Conservation (phyloP, 495 filamentous ascomycete genomes). For the Aspergillus bertholletiae region DNA sequence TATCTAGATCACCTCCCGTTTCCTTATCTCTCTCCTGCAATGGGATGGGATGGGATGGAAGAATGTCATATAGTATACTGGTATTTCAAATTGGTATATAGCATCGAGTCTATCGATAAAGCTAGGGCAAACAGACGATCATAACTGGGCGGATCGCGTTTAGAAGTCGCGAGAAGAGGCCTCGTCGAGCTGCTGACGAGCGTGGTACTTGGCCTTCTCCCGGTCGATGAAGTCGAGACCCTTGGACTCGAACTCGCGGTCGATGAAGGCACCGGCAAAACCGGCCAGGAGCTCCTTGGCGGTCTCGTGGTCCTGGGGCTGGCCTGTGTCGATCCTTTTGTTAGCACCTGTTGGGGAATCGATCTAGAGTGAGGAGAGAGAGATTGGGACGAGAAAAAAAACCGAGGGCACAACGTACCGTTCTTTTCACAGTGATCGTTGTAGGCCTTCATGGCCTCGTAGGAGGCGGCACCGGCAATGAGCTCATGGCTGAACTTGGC, state of each 20-base stretch:
- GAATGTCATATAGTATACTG: too few relatives aligned
- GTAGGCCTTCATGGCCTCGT: conserved; percentile 70
- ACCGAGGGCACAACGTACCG: conserved; percentile 36
- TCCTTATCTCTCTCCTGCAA: too few relatives aligned
- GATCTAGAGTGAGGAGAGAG: too few relatives aligned
- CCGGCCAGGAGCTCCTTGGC: conserved; percentile 73
- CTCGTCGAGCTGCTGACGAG: conserved; percentile 52
- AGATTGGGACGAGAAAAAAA: neutral
- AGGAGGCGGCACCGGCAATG: conserved; percentile 66
- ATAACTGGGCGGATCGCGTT: neutral
- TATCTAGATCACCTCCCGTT: too few relatives aligned
- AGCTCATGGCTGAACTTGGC: conserved; percentile 62
- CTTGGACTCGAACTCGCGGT: conserved; percentile 70
- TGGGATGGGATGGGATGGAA: too few relatives aligned
- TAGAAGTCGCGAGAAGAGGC: conserved; percentile 37
- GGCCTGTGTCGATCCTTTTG: conserved; percentile 39
- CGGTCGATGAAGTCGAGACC: conserved; percentile 65
- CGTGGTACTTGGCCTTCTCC: conserved; percentile 64
- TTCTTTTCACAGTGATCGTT: conserved; percentile 61
- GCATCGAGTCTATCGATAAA: too few relatives aligned
- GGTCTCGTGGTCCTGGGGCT: conserved; percentile 56
- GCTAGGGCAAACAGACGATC: neutral
- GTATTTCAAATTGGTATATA: too few relatives aligned
- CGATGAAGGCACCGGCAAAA: conserved; percentile 65
- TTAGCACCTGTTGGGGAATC: neutral